Evolutionary conservation across 2,329 filamentous ascomycete genomes (phyloP), one percentile per base, ranked within the genome.

Genomic region (Fusarium verticillioides): DNA sequence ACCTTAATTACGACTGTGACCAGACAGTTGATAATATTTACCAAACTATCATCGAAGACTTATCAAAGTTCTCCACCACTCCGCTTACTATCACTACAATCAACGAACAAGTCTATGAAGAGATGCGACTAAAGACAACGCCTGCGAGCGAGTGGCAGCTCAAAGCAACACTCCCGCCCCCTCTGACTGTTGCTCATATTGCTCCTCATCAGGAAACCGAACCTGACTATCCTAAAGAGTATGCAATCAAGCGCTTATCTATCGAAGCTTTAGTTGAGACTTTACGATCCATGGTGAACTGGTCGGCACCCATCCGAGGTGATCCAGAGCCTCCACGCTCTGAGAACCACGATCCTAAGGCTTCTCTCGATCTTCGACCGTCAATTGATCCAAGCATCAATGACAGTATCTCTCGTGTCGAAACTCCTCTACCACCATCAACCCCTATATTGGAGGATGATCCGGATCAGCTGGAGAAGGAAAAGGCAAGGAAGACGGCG

Each of bases 1-100:
- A 99, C 82, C 89, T 99, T 71, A 99, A 99, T 82, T 99, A 99
- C 79, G 96, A 99, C 81, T 99, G 96, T 83, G 97, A 98, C 79
- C 89, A 96, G 68, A 95, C 94, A 44, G 90, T 98, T 67, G 96
- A 98, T 83, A 99, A 99, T 82, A 96, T 98, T 82, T 99, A 97
- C 81, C 96, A 99, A 82, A 92, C 89, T 26, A 92, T 98, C 60
- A 95, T 99, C 56, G 97, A 99, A 81, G 95, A 98, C 82, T 85
- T 99, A 23, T 96, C 96, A 37, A 93, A 92, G 76, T 93, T 97
- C 76, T 94, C 95, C 4, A 96, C 93, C 60, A 88, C 91, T 15
- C 92, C 95, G 2, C 91, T 97, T 9, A 82, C 90, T 15, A 90
- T 97, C 43, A 94, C 91, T 5, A 85, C 92, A 4, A 82, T 90